These are phyloP conservation scores for Phytopythium helicoides DNA, from an alignment of 352 stramenopile species.

Conservation along the genomic window DNA sequence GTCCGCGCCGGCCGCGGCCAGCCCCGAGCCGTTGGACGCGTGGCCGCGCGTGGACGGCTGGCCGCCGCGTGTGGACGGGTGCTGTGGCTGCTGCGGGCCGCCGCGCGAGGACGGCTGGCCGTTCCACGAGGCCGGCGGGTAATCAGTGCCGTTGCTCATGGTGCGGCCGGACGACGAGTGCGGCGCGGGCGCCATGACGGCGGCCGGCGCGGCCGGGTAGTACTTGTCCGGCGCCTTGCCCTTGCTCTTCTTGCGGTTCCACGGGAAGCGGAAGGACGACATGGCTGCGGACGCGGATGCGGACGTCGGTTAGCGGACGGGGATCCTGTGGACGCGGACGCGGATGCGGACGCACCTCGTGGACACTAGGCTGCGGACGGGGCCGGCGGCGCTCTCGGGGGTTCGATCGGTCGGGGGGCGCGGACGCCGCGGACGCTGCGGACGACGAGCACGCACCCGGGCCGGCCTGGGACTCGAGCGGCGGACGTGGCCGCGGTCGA, in stretches of 20 bases:
- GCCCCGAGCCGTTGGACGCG: conserved; percentile 5
- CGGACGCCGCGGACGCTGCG: background rate
- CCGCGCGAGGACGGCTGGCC: conserved; percentile 2
- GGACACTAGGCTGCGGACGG: background rate
- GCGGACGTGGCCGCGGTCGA: background rate
- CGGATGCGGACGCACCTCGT: conserved; percentile 1
- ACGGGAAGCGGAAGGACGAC: conserved; percentile 76
- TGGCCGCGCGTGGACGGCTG: conserved; percentile 5
- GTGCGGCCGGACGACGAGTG: conserved; percentile 42
- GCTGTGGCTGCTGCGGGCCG: conserved; percentile 21
- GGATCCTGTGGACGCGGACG: background rate
- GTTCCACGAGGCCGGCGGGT: conserved; percentile 10
- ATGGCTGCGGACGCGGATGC: conserved; percentile 18
- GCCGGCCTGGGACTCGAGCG: background rate
- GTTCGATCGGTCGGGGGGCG: background rate
- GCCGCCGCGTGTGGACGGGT: conserved; percentile 4
- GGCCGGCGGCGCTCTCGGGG: too few relatives aligned
- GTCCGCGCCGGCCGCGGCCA: background rate
- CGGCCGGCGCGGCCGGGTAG: conserved; percentile 14
- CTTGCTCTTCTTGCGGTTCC: conserved; percentile 73
- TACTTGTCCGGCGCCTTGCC: conserved; percentile 51
- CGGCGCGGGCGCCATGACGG: conserved; percentile 22
- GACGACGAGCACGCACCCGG: too few relatives aligned
- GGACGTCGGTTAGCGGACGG: background rate
- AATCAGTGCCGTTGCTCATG: conserved; percentile 41